Evolutionary conservation across 352 stramenopile species (phyloP).

Genomic region (Blastocystis sp.): DNA sequence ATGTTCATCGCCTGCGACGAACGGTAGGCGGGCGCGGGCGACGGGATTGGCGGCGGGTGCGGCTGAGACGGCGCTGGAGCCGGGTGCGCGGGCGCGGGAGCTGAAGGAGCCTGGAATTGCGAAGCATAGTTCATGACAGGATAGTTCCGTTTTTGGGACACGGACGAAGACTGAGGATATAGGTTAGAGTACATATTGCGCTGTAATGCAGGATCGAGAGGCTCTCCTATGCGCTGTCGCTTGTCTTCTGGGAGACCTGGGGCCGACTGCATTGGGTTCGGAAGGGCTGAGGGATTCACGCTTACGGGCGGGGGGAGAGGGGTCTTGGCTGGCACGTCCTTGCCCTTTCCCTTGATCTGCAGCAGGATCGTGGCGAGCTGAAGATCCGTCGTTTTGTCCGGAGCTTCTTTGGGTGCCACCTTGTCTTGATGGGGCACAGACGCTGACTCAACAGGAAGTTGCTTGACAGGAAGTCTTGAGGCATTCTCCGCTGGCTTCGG

Average conservation of each 20-base stretch:
- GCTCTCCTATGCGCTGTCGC: constrained; percentile 1
- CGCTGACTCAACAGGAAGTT: background rate
- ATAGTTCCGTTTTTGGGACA: background rate
- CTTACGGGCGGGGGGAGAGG: background rate
- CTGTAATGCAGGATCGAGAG: background rate
- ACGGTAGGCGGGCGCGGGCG: background rate
- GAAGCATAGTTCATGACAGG: too few species aligned
- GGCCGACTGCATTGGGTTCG: too few species aligned
- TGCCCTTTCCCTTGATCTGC: constrained; percentile 44
- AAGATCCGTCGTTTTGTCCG: background rate
- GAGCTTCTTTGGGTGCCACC: background rate
- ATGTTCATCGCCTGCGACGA: background rate
- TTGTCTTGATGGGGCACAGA: background rate
- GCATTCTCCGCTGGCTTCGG: background rate
- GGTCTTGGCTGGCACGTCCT: background rate
- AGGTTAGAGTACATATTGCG: background rate
- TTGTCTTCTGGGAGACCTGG: constrained; percentile 24
- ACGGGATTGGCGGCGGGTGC: constrained; percentile 21
- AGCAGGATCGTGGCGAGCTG: constrained; percentile 57
- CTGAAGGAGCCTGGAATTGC: too few species aligned
- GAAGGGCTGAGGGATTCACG: too few species aligned
- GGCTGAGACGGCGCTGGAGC: background rate
- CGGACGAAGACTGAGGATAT: background rate
- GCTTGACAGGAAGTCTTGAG: background rate
- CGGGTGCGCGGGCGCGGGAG: background rate